Conservation (phyloP, 225 moss, liverwort and hornwort species). For the Neckera pumila region DNA sequence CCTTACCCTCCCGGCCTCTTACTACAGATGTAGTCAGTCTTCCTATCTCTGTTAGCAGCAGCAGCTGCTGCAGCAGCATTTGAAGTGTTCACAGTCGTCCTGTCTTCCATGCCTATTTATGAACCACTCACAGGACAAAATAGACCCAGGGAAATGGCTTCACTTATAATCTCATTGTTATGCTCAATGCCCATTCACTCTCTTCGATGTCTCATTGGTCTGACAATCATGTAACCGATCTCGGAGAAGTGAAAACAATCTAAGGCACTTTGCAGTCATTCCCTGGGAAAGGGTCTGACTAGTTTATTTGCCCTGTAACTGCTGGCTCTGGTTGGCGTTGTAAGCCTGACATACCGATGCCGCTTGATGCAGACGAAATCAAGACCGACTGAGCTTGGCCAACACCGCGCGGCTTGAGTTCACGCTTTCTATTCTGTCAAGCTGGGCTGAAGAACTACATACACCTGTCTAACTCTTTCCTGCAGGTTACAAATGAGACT, state of each 20-base stretch:
- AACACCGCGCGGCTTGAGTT: background rate
- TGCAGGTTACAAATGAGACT: background rate
- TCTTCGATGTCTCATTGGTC: background rate
- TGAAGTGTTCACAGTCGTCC: background rate
- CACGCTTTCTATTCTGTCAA: background rate
- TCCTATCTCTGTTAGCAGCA: background rate
- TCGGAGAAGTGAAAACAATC: background rate
- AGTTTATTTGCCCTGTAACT: background rate
- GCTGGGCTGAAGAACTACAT: background rate
- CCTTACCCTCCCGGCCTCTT: background rate
- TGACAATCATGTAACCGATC: background rate
- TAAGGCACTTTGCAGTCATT: background rate
- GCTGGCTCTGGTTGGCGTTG: background rate
- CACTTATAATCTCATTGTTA: too few species aligned
- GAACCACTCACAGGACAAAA: background rate
- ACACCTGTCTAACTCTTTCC: background rate
- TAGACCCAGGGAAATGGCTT: background rate
- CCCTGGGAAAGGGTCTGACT: background rate
- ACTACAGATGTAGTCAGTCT: background rate
- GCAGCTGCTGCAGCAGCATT: background rate
- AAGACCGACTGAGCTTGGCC: constrained; percentile 6
- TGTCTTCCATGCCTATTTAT: background rate
- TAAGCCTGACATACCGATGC: background rate
- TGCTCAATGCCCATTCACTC: background rate
- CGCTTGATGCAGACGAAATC: constrained; percentile 17